Conservation (phyloP, 495 filamentous ascomycete species). For the Xanthoparmelia taractica region DNA sequence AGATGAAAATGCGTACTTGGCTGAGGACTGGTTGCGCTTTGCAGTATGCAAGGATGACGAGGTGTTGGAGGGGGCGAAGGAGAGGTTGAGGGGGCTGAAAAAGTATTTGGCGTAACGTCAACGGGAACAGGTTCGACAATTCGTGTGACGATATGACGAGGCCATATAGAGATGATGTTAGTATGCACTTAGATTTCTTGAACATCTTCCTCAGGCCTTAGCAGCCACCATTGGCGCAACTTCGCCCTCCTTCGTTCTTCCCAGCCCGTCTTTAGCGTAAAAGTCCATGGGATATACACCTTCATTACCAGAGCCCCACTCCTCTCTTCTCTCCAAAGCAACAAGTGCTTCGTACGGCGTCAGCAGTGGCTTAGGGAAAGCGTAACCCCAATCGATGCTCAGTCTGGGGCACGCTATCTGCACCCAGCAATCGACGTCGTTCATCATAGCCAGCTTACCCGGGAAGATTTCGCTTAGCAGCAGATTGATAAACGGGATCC, state of each 20-base stretch:
- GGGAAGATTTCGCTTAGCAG: slow-evolving; percentile 93
- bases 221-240: slow-evolving; percentile 12
- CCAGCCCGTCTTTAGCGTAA: slow-evolving; percentile 86
- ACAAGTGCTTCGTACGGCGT: slow-evolving; percentile 94
- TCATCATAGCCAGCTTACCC: slow-evolving; percentile 85
- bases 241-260: slow-evolving; percentile 55
- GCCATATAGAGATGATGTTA: background rate
- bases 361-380: slow-evolving; percentile 77
- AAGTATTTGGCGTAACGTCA: slow-evolving; percentile 50
- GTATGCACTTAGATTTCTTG: background rate
- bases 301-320: slow-evolving; percentile 59
- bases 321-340: slow-evolving; percentile 66
- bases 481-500: slow-evolving; percentile 72
- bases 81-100: slow-evolving; percentile 76
- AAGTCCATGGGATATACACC: slow-evolving; percentile 98
- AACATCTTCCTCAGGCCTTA: slow-evolving; percentile 13
- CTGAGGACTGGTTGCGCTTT: slow-evolving; percentile 88
- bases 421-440: slow-evolving; percentile 92
- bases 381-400: slow-evolving; percentile 98
- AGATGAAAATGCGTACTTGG: slow-evolving; percentile 68
- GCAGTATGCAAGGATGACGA: slow-evolving; percentile 95
- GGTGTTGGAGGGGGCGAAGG: slow-evolving; percentile 82
- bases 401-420: slow-evolving; percentile 91
- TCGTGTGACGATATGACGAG: background rate
- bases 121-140: background rate